These are phyloP conservation scores for Xylaria cubensis DNA, from an alignment of 495 filamentous ascomycete species.

Conservation along the genomic window DNA sequence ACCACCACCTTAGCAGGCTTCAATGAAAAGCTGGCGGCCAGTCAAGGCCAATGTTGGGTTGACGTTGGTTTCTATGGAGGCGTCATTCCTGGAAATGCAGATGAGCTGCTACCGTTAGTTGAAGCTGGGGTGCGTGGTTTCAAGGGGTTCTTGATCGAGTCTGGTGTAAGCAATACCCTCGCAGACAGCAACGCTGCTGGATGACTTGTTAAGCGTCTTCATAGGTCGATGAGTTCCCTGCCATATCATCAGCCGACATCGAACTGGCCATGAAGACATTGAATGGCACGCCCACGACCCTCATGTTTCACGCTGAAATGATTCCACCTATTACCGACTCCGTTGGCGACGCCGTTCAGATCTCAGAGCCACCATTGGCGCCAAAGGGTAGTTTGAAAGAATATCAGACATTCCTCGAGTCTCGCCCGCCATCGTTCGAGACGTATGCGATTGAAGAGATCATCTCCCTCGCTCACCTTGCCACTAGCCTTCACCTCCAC, in stretches of 20 bases:
- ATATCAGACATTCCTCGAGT: conserved; percentile 92
- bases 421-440: conserved; percentile 88
- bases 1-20: conserved; percentile 88
- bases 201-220: conserved; percentile 1
- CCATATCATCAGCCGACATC: conserved; percentile 81
- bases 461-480: conserved; percentile 77
- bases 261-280: conserved; percentile 78
- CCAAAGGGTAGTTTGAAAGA: conserved; percentile 77
- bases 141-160: conserved; percentile 98
- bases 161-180: conserved; percentile 72
- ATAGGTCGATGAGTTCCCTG: conserved; percentile 94
- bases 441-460: conserved; percentile 90
- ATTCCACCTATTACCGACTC: conserved; percentile 85
- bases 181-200: conserved; percentile 4
- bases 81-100: conserved; percentile 87
- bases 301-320: conserved; percentile 99
- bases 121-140: conserved; percentile 89
- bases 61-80: conserved; percentile 99
- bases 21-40: conserved; percentile 84
- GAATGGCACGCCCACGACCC: conserved; percentile 75
- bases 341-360: conserved; percentile 78
- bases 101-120: conserved; percentile 80
- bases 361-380: conserved; percentile 71
- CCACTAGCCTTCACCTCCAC: conserved; percentile 85
- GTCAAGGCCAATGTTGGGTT: conserved; percentile 92